Conservation (phyloP, 495 filamentous ascomycete species). For the Penicillium herquei region DNA sequence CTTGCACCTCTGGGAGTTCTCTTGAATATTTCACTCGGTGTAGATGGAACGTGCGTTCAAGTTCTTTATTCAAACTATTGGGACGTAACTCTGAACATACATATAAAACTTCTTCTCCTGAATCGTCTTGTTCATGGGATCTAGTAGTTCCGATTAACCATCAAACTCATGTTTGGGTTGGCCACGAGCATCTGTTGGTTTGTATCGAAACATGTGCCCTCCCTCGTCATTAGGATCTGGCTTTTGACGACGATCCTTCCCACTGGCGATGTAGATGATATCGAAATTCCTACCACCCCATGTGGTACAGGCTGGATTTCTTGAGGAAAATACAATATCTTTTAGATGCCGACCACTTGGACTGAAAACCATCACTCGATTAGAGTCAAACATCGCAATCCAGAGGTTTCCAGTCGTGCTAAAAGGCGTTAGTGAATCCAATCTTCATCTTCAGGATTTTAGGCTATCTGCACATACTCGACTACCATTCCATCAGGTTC, state of each 20-base stretch:
- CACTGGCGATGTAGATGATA: neutral
- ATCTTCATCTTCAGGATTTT: neutral
- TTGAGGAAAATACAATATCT: neutral
- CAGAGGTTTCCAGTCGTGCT: neutral
- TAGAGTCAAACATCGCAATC: neutral
- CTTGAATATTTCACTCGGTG: too few species aligned
- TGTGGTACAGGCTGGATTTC: neutral
- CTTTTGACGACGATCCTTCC: neutral
- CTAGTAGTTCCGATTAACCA: neutral
- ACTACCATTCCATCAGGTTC: slow-evolving; percentile 1
- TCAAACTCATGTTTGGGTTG: neutral
- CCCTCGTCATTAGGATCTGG: neutral
- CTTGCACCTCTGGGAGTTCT: too few species aligned
- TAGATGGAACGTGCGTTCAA: too few species aligned
- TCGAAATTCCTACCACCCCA: neutral
- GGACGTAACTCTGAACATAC: too few species aligned
- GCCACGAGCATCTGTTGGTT: neutral
- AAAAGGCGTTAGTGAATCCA: neutral
- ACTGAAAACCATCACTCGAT: neutral
- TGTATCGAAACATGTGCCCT: neutral
- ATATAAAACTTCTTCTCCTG: too few species aligned
- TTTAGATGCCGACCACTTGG: neutral
- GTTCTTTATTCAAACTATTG: too few species aligned
- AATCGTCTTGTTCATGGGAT: too few species aligned
- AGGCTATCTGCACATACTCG: neutral